Base-by-base conservation (phyloP, 2,329 filamentous ascomycete genomes). In the Juglanconis sp. region DNA sequence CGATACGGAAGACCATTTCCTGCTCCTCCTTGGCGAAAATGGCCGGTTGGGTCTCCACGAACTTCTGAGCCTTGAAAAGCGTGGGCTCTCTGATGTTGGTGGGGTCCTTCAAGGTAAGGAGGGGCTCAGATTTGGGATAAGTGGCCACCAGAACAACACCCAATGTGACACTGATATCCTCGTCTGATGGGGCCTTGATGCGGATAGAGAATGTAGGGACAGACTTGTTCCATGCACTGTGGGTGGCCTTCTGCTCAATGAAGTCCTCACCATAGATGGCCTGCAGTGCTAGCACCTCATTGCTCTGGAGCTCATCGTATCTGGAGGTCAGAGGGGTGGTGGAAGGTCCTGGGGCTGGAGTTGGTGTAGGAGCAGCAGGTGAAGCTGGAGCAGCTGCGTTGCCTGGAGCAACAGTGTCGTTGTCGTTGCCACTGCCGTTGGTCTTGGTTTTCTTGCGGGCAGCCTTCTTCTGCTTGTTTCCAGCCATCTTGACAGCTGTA, bases 261-360 rank as follows among this genome's bases (percentile, higher is more conserved):
- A 92, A 97, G 70, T 97, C 93, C 62, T 96, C 91, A 66, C 88
- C 89, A 71, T 95, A 98, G 53, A 98, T 96, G 47, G 94, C 90
- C 68, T 89, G 83, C 61, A 98, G 81, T 49, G 87, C 94, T 71
- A 95, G 85, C 60, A 96, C 81, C 77, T 98, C 95, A 71, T 96
- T 90, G 69, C 89, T 82, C 76, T 98, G 95, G 38, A 90, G 86
- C 75, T 96, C 89, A 65, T 87, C 85, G 76, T 97, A 96, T 70
- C 92, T 79, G 15, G 82, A 82, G 66, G 78, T 83, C 54, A 75
- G 70, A 17, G 56, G 42, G 24, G 24, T 24, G 24, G 24, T 24
- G 24, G 24, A 24, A 31, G 53, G 44, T 35, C 31, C 34, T 32
- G 54, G 54, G 13, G 17, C 49, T 62, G 42, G 31, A 48, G 71